Conservation (phyloP, 176 grass and related monocot genomes). For the Cocos nucifera region DNA sequence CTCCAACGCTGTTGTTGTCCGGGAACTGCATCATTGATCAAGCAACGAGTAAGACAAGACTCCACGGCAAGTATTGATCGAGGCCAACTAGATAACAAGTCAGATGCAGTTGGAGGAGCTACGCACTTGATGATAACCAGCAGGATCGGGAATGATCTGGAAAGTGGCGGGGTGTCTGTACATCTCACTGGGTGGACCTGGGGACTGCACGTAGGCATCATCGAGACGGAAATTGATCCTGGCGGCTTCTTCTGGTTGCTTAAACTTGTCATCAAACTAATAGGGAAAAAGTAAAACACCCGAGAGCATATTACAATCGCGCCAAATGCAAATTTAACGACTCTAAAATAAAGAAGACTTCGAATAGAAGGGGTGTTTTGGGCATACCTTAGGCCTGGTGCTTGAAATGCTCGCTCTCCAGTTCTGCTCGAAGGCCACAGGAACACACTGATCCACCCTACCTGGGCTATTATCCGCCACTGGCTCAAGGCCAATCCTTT, state of each 20-base stretch:
- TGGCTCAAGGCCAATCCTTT: conserved; percentile 24
- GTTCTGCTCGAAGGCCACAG: conserved; percentile 49
- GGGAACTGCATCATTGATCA: conserved; percentile 24
- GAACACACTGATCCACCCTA: conserved; percentile 42
- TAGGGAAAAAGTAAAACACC: neutral
- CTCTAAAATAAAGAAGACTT: neutral
- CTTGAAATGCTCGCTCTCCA: conserved; percentile 40
- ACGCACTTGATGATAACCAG: conserved; percentile 46
- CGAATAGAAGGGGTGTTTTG: neutral
- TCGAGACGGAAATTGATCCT: conserved; percentile 8
- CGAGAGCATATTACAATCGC: too few relatives aligned
- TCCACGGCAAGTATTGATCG: too few relatives aligned
- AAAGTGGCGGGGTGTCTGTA: conserved; percentile 1
- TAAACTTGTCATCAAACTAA: conserved; percentile 48
- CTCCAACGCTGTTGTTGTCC: conserved; percentile 2
- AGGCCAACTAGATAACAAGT: neutral
- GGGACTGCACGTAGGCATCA: conserved; percentile 6
- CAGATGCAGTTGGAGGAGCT: neutral
- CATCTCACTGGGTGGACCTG: conserved; percentile 4
- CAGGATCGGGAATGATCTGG: conserved; percentile 29
- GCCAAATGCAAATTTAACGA: too few relatives aligned
- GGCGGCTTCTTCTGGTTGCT: conserved; percentile 15
- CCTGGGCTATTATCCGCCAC: conserved; percentile 15
- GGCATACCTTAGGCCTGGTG: conserved; percentile 55
- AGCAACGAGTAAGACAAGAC: neutral